Conservation (phyloP, 1,284 basidiomycete genomes). For the Irpex sp. region DNA sequence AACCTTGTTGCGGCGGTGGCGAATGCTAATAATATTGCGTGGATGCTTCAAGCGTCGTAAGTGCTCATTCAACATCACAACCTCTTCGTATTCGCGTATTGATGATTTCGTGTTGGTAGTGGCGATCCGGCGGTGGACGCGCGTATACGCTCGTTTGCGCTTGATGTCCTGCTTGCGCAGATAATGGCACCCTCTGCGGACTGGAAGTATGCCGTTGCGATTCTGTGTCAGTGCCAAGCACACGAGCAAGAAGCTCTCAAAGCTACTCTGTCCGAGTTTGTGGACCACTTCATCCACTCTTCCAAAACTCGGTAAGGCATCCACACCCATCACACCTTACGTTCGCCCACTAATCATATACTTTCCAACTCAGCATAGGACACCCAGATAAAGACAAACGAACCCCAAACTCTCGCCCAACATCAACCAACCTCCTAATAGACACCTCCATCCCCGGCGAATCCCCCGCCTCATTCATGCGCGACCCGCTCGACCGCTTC, state of each 20-base stretch:
- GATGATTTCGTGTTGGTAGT: background rate
- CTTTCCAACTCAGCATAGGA: background rate
- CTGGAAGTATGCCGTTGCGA: background rate
- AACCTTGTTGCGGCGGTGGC: background rate
- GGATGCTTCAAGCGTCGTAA: slow-evolving; percentile 2
- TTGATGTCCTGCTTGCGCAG: background rate
- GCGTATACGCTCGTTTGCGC: background rate
- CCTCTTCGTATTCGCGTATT: background rate
- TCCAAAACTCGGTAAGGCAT: background rate
- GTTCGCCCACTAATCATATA: background rate
- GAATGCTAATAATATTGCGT: background rate
- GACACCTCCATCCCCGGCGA: background rate
- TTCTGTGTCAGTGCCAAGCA: background rate
- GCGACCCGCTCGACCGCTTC: slow-evolving; percentile 10
- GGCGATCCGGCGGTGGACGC: background rate
- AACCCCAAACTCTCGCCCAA: background rate
- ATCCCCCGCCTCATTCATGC: background rate
- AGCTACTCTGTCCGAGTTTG: background rate
- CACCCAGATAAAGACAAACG: background rate
- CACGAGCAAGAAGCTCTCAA: background rate
- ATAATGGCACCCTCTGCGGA: background rate
- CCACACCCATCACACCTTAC: background rate
- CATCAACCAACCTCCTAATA: background rate
- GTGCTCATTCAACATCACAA: too few species aligned
- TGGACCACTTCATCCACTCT: background rate